Percentiles rank a stretch among this genome's conserved stretches.
phyloP scores from a whole-genome alignment of 2,329 filamentous ascomycete genomes.

The Arthrobotrys conoides region DNA sequence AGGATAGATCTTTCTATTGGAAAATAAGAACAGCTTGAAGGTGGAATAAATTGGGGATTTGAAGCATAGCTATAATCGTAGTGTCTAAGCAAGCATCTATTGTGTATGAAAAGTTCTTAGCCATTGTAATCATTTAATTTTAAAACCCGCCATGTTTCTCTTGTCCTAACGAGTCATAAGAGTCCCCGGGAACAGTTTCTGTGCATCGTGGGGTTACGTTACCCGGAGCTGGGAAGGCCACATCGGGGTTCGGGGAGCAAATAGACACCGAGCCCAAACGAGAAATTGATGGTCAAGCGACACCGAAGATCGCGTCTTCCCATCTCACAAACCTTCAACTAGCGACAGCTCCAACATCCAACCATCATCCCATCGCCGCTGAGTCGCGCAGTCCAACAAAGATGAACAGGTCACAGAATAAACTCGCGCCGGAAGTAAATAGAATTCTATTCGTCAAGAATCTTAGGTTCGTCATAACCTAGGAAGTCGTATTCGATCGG shows the following conservation, averaged over 20 bases:
- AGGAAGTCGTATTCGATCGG: neutral
- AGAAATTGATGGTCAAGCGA: conserved; percentile 49
- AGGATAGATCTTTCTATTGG: conserved; percentile 86
- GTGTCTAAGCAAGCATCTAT: conserved; percentile 35
- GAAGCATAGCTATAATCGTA: conserved; percentile 28
- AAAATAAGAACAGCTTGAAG: conserved; percentile 68
- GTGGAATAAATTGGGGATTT: neutral
- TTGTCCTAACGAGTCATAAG: neutral
- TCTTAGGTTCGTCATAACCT: conserved; percentile 78
- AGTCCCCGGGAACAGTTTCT: neutral
- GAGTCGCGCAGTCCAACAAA: conserved; percentile 70
- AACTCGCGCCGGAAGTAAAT: conserved; percentile 99
- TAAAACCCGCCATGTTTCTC: neutral
- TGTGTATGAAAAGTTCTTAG: conserved; percentile 49
- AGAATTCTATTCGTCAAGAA: conserved; percentile 99
- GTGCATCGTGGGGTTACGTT: conserved; percentile 1
- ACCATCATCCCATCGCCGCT: neutral
- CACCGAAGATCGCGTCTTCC: conserved; percentile 42
- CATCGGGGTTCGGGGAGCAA: conserved; percentile 10
- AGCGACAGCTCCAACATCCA: conserved; percentile 21
- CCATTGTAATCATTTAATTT: conserved; percentile 35
- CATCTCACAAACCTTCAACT: conserved; percentile 28
- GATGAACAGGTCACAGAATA: conserved; percentile 91
- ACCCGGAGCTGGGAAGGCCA: neutral
- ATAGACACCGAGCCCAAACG: conserved; percentile 15